Percentiles rank a stretch among this genome's conserved stretches.
Conservation (phyloP, 1,284 basidiomycete genomes). For the Marasmius fiardii region DNA sequence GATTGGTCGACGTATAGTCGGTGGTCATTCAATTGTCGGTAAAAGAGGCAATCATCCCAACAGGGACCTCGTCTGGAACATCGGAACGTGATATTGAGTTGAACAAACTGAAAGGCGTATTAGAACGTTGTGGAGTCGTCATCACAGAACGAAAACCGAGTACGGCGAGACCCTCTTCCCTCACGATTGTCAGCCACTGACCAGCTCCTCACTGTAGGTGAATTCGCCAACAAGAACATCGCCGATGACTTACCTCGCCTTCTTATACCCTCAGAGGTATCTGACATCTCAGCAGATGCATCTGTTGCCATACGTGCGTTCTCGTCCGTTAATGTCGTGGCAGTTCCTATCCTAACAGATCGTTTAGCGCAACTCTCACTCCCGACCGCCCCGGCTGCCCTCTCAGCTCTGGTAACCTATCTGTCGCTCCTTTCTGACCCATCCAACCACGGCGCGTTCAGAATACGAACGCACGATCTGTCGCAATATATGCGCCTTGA, state of each 20-base stretch:
- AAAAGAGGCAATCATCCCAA: slow-evolving; percentile 85
- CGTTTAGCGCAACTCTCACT: slow-evolving; percentile 74
- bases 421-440: slow-evolving; percentile 82
- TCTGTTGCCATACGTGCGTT: slow-evolving; percentile 44
- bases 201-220: slow-evolving; percentile 45
- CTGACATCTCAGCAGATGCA: slow-evolving; percentile 45
- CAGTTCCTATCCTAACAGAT: not conserved
- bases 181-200: not conserved
- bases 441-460: slow-evolving; percentile 81
- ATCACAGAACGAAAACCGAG: slow-evolving; percentile 86
- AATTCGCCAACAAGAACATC: slow-evolving; percentile 81
- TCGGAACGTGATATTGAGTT: slow-evolving; percentile 85
- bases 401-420: slow-evolving; percentile 83
- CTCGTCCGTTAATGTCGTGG: not conserved
- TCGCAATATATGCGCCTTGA: slow-evolving; percentile 96
- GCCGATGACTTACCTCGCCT: slow-evolving; percentile 85
- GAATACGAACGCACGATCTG: slow-evolving; percentile 85
- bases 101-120: slow-evolving; percentile 76
- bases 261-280: slow-evolving; percentile 40
- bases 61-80: slow-evolving; percentile 63
- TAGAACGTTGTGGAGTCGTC: slow-evolving; percentile 91
- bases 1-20: slow-evolving; percentile 49
- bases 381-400: slow-evolving; percentile 76
- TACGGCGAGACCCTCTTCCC: slow-evolving; percentile 35
- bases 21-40: slow-evolving; percentile 95